phyloP scores from a whole-genome alignment of 495 filamentous ascomycete species.

The Massariosphaeria phaeospora region DNA sequence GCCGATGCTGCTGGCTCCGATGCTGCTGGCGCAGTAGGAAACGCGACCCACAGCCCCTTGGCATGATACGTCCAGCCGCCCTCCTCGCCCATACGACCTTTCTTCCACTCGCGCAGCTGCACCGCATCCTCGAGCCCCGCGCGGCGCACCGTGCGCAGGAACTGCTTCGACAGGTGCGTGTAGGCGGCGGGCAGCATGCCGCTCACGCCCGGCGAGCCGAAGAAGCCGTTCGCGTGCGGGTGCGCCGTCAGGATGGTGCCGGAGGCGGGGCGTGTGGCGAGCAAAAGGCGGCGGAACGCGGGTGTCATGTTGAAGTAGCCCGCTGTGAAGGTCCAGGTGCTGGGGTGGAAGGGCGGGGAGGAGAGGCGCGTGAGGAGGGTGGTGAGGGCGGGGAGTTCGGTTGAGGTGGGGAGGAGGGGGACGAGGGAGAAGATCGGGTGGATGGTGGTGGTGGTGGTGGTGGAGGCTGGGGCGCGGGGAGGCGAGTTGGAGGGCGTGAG shows the following conservation, averaged over 20 bases:
- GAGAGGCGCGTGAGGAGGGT: conserved; percentile 65
- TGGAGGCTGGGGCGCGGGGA: conserved; percentile 33
- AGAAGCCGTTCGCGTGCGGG: conserved; percentile 93
- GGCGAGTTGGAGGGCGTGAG: conserved; percentile 48
- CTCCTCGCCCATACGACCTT: conserved; percentile 70
- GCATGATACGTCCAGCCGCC: conserved; percentile 97
- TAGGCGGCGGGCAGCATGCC: conserved; percentile 90
- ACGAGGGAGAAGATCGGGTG: conserved; percentile 86
- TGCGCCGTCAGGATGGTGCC: conserved; percentile 92
- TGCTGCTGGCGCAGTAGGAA: conserved; percentile 39
- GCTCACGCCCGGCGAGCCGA: conserved; percentile 77
- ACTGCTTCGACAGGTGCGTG: conserved; percentile 75
- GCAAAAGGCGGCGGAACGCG: conserved; percentile 67
- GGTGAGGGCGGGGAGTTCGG: conserved; percentile 76
- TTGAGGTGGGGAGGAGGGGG: conserved; percentile 77
- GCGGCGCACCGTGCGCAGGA: conserved; percentile 64
- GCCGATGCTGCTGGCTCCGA: conserved; percentile 9
- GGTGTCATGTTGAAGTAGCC: conserved; percentile 97
- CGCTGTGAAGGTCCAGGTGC: conserved; percentile 90
- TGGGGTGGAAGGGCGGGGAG: conserved; percentile 54
- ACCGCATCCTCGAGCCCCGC: conserved; percentile 57
- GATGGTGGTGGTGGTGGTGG: conserved; percentile 60
- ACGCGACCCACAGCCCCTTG: conserved; percentile 89
- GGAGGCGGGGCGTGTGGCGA: conserved; percentile 58
- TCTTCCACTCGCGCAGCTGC: conserved; percentile 81